Percentiles rank a stretch among this genome's conserved stretches.
Evolutionary conservation across 1,139 yeast species (phyloP).

Genomic region (Candida sanyaensis): DNA sequence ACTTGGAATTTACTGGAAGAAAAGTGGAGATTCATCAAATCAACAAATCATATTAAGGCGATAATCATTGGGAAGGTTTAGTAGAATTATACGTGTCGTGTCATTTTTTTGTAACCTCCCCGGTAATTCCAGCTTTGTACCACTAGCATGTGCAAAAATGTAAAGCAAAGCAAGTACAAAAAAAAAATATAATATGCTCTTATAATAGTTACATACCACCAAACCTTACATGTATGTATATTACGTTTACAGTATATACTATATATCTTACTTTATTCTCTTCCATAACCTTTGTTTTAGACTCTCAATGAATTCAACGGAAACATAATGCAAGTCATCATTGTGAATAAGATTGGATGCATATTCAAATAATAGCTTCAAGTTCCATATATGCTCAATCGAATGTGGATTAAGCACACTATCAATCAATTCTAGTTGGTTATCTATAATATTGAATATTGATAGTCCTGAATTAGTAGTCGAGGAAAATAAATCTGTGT

Average conservation of each 20-base stretch:
- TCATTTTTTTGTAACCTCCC: not conserved
- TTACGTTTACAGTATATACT: not conserved
- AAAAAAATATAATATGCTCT: not conserved
- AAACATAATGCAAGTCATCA: slow-evolving; percentile 40
- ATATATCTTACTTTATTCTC: not conserved
- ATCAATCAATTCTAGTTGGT: slow-evolving; percentile 51
- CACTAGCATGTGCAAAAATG: not conserved
- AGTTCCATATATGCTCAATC: slow-evolving; percentile 66
- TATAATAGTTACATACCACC: not conserved
- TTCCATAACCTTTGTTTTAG: slow-evolving; percentile 49
- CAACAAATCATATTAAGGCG: too few species aligned
- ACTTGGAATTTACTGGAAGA: too few species aligned
- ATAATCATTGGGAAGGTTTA: too few species aligned
- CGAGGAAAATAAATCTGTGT: slow-evolving; percentile 14
- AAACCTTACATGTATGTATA: not conserved
- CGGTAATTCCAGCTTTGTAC: not conserved
- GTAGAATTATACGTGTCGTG: not conserved
- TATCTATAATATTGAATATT: slow-evolving; percentile 54
- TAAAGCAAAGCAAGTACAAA: not conserved
- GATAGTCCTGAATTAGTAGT: slow-evolving; percentile 26
- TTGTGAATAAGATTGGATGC: slow-evolving; percentile 43
- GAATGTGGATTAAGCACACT: slow-evolving; percentile 46
- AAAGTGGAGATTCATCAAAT: too few species aligned
- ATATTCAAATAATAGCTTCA: slow-evolving; percentile 63
- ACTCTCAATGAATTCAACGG: slow-evolving; percentile 51